A percentile compares a stretch with the other conserved stretches of the same genome.
Conservation (phyloP, 257 asterid species). For the Petunia axillaris region DNA sequence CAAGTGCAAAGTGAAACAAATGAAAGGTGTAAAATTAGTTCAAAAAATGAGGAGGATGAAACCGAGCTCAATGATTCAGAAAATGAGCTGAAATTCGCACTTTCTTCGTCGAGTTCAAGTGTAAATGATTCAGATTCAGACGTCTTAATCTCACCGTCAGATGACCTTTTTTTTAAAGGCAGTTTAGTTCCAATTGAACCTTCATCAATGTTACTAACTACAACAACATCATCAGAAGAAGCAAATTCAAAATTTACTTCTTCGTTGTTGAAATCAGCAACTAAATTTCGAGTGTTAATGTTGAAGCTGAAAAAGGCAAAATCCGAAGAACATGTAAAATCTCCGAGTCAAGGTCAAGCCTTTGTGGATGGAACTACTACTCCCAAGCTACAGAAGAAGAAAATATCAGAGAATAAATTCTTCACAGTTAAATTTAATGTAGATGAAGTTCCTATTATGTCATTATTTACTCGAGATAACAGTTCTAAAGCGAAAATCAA, state of each 20-base stretch:
- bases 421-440: conserved; percentile 62
- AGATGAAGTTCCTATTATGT: conserved; percentile 61
- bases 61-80: conserved; percentile 11
- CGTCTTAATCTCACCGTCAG: conserved; percentile 30
- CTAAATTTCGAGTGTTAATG: conserved; percentile 47
- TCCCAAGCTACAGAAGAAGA: neutral
- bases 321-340: conserved; percentile 23
- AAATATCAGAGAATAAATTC: conserved; percentile 27
- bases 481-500: conserved; percentile 49
- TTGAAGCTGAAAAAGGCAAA: conserved; percentile 47
- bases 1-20: conserved; percentile 16
- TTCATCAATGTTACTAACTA: conserved; percentile 24
- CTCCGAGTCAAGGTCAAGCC: neutral
- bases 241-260: conserved; percentile 37
- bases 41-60: neutral
- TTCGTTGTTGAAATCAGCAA: conserved; percentile 38
- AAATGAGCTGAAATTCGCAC: conserved; percentile 31
- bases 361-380: conserved; percentile 16
- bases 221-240: conserved; percentile 25
- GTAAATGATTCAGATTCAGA: conserved; percentile 25
- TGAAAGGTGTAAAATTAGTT: conserved; percentile 30
- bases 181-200: conserved; percentile 38
- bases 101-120: conserved; percentile 31
- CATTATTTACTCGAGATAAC: conserved; percentile 60
- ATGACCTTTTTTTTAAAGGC: conserved; percentile 42